A percentile compares a stretch with the other conserved stretches of the same genome.
phyloP scores from a whole-genome alignment of 2,329 filamentous ascomycete species.

The Cytospora piceicola region DNA sequence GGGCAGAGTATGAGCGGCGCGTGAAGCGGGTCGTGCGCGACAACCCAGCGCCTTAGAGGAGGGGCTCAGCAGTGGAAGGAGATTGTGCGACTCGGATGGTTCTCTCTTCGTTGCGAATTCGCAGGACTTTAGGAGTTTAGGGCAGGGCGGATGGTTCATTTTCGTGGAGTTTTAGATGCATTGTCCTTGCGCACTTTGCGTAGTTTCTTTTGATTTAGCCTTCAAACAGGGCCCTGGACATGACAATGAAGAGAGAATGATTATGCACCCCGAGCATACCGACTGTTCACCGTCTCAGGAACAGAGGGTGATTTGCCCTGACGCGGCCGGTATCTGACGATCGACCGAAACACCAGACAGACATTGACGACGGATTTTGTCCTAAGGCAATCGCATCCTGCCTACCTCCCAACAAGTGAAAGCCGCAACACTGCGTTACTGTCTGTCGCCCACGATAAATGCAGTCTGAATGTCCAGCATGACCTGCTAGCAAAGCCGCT shows the following conservation, averaged over 20 bases:
- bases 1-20: constrained; percentile 83
- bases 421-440: neutral
- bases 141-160: constrained; percentile 23
- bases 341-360: too few species aligned
- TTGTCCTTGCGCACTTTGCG: constrained; percentile 22
- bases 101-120: constrained; percentile 14
- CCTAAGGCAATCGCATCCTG: too few species aligned
- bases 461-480: neutral
- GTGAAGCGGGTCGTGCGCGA: constrained; percentile 86
- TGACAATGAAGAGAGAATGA: constrained; percentile 11
- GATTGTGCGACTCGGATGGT: neutral
- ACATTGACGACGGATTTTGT: too few species aligned
- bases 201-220: neutral
- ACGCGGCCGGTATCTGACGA: too few species aligned
- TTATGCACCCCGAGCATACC: constrained; percentile 2
- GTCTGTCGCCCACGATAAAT: neutral
- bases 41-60: constrained; percentile 72
- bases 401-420: too few species aligned
- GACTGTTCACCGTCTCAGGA: neutral
- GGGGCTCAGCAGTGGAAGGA: neutral
- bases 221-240: neutral
- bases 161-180: constrained; percentile 28
- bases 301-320: neutral
- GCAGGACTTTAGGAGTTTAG: constrained; percentile 27
- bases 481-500: neutral